Evolutionary conservation across 345 rosid genomes (phyloP), one percentile per base, ranked within the genome.

Genomic region (Jatropha curcas): DNA sequence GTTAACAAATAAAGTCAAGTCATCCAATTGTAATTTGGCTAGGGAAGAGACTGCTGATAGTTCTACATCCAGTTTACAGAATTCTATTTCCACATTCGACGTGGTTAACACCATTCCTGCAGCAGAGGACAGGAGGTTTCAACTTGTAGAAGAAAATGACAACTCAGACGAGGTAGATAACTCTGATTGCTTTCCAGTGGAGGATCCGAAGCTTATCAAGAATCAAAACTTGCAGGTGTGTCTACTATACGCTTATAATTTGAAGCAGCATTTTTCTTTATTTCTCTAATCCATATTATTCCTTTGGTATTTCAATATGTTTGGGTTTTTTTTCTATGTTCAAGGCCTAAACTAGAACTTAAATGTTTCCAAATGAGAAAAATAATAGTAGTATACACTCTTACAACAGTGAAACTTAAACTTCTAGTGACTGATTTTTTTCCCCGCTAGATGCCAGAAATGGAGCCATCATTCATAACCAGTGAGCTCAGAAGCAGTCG

Each of bases 221-320:
- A 78, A 74, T 72, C 86, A 76, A 39, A 85, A 85, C 50, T 83
- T 75, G 82, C 90, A 91, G 96, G 97, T 88, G 63, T 69, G 88
- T 79, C 71, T 72, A 74, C 30, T 70, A 43, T 35, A 16, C 45
- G 46, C 67, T 58, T 52, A 19, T 16, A 17, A 59, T 72, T 35
- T 4, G 68, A 30, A 65, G 37, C 60, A 62, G 22, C 60, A 22
- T 46, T 48, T 62, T 41, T 65, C 70, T 6, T 34, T 58, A 13
- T 2, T 37, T 46, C 31, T 48, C n/a, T 67, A 48, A 55, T 63
- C 55, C 41, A 17, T 16, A 0, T 76, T 41, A 19, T 39, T 60
- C 25, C 56, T 65, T 63, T 63, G 53, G 28, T 68, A 28, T 60
- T 24, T 61, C 60, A 57, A 10, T 34, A 60, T 70, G 75, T 41